Evolutionary conservation across 768 basidiomycete species (phyloP).

Genomic region (Kwoniella mangroviensis): DNA sequence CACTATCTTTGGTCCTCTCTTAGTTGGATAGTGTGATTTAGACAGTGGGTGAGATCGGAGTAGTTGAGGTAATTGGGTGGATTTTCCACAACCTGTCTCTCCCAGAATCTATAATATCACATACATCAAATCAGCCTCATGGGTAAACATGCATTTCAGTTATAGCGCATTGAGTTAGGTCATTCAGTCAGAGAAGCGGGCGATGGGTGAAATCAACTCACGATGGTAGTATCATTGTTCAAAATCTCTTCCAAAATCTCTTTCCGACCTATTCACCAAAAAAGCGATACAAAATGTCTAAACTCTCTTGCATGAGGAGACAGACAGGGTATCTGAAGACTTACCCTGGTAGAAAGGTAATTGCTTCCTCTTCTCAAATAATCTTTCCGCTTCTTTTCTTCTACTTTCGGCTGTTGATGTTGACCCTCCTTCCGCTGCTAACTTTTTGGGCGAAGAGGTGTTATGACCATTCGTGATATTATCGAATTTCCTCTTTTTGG

Average conservation of each 20-base stretch:
- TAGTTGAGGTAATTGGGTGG: conserved; percentile 55
- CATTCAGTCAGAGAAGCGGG: too few species aligned
- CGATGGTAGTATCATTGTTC: conserved; percentile 53
- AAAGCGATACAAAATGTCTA: neutral
- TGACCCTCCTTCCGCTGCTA: neutral
- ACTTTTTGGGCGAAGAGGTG: neutral
- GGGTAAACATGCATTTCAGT: too few species aligned
- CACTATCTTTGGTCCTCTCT: conserved; percentile 32
- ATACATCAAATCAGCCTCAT: neutral
- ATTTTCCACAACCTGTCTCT: conserved; percentile 57
- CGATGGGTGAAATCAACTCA: conserved; percentile 33
- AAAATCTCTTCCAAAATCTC: conserved; percentile 50
- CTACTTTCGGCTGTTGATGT: conserved; percentile 10
- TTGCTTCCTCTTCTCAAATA: conserved; percentile 40
- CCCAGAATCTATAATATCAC: conserved; percentile 45
- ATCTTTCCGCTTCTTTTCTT: conserved; percentile 36
- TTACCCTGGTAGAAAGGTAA: conserved; percentile 55
- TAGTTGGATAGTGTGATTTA: conserved; percentile 3
- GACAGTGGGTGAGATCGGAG: conserved; percentile 42
- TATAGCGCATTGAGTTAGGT: too few species aligned
- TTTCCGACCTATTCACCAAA: conserved; percentile 34
- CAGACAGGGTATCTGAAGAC: neutral
- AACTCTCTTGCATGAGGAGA: neutral
- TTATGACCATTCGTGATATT: neutral
- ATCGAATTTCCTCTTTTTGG: conserved; percentile 14